These are phyloP conservation scores for Podila verticillata DNA, from an alignment of 192 early-diverging fungal genomes.

Conservation along the genomic window DNA sequence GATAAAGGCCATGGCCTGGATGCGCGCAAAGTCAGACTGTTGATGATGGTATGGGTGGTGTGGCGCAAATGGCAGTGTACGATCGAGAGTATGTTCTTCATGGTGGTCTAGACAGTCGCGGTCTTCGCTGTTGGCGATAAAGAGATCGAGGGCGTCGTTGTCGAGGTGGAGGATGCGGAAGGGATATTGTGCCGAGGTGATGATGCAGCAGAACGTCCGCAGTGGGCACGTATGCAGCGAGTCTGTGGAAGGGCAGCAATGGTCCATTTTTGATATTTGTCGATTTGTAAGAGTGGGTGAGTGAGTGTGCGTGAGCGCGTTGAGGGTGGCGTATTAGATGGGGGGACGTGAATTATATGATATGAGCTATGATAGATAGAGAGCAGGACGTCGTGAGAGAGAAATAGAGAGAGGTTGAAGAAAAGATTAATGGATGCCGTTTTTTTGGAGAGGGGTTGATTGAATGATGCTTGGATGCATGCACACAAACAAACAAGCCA, in stretches of 20 bases:
- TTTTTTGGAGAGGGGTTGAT: too few species aligned
- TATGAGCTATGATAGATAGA: too few species aligned
- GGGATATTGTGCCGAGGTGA: not conserved
- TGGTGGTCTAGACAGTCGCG: slow-evolving; percentile 1
- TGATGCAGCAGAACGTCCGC: slow-evolving; percentile 6
- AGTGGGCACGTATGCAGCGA: not conserved
- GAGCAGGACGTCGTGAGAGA: too few species aligned
- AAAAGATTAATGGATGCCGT: too few species aligned
- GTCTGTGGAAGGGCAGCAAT: not conserved
- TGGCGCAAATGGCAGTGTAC: not conserved
- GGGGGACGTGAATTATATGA: too few species aligned
- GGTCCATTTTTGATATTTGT: not conserved
- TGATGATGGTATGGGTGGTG: slow-evolving; percentile 2
- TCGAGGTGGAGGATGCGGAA: slow-evolving; percentile 4
- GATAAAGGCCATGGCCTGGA: not conserved
- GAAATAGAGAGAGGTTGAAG: too few species aligned
- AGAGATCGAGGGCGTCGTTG: slow-evolving; percentile 1
- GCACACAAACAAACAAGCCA: too few species aligned
- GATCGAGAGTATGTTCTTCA: not conserved
- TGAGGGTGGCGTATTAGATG: not conserved
- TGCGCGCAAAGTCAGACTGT: not conserved
- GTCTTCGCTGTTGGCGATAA: not conserved
- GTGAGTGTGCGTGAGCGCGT: not conserved
- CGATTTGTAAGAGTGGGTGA: not conserved
- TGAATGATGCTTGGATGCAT: too few species aligned